A percentile compares a stretch with the other conserved stretches of the same genome.
These are phyloP conservation scores for Pharnaceum exiguum DNA, from an alignment of 148 eudicot species.

Conservation along the genomic window DNA sequence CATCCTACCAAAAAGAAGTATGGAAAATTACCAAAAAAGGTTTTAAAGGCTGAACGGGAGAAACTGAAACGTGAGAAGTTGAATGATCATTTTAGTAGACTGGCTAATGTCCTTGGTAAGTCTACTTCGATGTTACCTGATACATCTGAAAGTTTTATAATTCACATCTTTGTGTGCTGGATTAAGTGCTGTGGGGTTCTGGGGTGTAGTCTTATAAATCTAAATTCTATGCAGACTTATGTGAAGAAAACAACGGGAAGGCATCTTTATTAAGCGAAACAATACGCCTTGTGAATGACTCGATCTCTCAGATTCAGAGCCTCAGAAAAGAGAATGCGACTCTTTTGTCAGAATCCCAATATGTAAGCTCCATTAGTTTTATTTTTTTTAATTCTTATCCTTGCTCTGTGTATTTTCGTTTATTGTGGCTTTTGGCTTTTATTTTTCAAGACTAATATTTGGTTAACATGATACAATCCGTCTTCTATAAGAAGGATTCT, in stretches of 20 bases:
- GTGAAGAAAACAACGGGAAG: conserved; percentile 60
- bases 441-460: not conserved
- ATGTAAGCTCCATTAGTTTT: conserved; percentile 47
- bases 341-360: conserved; percentile 69
- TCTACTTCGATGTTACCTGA: conserved; percentile 4
- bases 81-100: conserved; percentile 66
- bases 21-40: conserved; percentile 50
- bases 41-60: conserved; percentile 83
- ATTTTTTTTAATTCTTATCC: not conserved
- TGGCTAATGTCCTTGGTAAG: conserved; percentile 77
- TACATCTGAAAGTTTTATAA: not conserved
- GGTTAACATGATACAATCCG: not conserved
- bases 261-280: conserved; percentile 66
- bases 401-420: too few species aligned
- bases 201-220: not conserved
- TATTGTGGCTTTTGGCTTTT: not conserved
- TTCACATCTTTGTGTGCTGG: not conserved
- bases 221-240: conserved; percentile 42
- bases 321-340: conserved; percentile 67
- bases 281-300: conserved; percentile 49
- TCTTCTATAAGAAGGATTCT: not conserved
- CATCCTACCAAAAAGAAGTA: conserved; percentile 43
- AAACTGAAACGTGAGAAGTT: conserved; percentile 82
- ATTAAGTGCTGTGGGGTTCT: not conserved
- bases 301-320: conserved; percentile 44